Evolutionary conservation across 208 protist genomes (phyloP).

Genomic region (Leishmania aethiopica): DNA sequence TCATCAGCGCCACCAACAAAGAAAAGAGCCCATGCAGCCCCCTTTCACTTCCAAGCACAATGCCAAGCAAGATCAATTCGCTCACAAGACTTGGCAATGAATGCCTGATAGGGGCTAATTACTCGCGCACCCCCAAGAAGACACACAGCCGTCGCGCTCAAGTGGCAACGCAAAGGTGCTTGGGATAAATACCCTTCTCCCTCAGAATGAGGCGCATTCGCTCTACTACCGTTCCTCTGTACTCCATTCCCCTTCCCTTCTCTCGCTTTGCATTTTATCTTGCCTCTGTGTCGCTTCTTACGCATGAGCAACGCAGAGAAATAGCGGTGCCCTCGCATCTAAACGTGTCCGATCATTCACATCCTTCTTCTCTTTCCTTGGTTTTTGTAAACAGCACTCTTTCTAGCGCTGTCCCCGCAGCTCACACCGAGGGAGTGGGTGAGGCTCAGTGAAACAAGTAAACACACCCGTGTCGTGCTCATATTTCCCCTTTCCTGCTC

Average conservation of each 20-base stretch:
- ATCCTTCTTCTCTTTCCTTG: background rate
- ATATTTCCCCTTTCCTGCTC: background rate
- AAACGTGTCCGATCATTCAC: background rate
- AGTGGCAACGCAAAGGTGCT: background rate
- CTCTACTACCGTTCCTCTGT: background rate
- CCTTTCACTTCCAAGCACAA: background rate
- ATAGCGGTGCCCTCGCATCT: background rate
- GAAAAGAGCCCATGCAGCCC: background rate
- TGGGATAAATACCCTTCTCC: background rate
- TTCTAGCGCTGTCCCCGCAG: background rate
- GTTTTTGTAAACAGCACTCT: background rate
- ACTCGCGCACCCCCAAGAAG: background rate
- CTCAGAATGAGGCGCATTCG: background rate
- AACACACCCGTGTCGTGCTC: background rate
- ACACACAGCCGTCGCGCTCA: background rate
- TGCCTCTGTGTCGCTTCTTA: background rate
- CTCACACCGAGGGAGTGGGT: background rate
- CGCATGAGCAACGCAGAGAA: background rate
- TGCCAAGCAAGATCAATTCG: background rate
- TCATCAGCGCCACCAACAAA: background rate
- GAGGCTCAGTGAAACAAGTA: background rate
- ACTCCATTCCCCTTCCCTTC: background rate
- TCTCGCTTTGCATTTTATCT: constrained; percentile 4
- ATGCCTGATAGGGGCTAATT: background rate
- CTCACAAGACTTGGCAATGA: background rate